These are phyloP conservation scores for Jatropha podagrica DNA, from an alignment of 441 rosid species.

Conservation along the genomic window DNA sequence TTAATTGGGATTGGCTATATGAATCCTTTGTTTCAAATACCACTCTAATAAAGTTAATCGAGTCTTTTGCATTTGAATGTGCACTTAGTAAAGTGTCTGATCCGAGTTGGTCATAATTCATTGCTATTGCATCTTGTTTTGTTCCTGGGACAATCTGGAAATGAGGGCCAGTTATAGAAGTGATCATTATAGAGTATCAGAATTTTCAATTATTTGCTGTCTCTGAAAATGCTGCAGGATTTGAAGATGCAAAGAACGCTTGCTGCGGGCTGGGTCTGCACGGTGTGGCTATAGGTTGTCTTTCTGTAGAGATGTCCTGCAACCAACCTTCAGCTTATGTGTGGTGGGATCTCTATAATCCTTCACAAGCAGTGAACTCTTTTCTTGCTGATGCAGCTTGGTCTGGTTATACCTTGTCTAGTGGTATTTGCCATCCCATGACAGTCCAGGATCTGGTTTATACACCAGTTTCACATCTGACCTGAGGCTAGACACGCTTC, in stretches of 20 bases:
- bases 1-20: background rate
- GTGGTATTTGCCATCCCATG: constrained; percentile 43
- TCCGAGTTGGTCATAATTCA: background rate
- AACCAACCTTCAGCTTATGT: constrained; percentile 37
- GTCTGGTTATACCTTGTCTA: constrained; percentile 35
- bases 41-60: too few species aligned
- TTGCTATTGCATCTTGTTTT: background rate
- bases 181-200: background rate
- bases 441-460: constrained; percentile 35
- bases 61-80: background rate
- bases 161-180: background rate
- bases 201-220: background rate
- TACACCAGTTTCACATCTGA: constrained; percentile 10
- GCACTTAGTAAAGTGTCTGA: background rate
- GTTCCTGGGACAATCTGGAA: background rate
- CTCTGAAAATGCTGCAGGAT: constrained; percentile 35
- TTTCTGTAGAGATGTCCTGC: constrained; percentile 58
- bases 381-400: constrained; percentile 57
- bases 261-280: constrained; percentile 58
- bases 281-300: constrained; percentile 50
- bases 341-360: constrained; percentile 79
- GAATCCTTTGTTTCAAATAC: too few species aligned
- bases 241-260: constrained; percentile 38
- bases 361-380: constrained; percentile 46
- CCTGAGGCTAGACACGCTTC: background rate